These are phyloP conservation scores for Thraustotheca clavata DNA, from an alignment of 352 stramenopile genomes.

Conservation along the genomic window DNA sequence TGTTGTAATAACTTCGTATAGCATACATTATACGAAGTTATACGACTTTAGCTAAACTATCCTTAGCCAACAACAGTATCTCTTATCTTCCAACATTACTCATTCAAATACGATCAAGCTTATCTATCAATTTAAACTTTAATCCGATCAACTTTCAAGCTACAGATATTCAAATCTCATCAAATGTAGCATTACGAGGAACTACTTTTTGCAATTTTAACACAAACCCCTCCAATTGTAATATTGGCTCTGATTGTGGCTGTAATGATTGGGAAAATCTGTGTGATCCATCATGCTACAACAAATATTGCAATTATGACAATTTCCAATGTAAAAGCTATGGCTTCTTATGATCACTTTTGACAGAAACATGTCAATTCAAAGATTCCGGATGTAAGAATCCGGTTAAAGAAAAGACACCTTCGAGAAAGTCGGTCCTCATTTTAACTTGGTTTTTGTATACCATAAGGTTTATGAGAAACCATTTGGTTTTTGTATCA, in stretches of 20 bases:
- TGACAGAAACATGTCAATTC: not conserved
- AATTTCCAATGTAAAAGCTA: not conserved
- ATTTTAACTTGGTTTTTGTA: not conserved
- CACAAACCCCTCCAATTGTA: not conserved
- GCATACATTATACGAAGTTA: no score
- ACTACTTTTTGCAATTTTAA: not conserved
- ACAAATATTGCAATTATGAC: not conserved
- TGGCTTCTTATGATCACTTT: not conserved
- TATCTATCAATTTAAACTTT: not conserved
- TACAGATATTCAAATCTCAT: not conserved
- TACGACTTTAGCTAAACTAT: not conserved
- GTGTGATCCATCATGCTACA: constrained; percentile 9
- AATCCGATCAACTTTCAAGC: not conserved
- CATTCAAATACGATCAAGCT: not conserved
- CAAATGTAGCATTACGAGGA: not conserved
- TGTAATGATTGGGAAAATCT: not conserved
- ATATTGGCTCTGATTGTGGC: not conserved
- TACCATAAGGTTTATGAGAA: not conserved
- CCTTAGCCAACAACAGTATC: not conserved
- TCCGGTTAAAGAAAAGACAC: not conserved
- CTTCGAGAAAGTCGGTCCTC: not conserved
- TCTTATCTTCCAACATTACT: not conserved
- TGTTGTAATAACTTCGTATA: not conserved
- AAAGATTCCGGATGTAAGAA: not conserved
- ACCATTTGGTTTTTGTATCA: not conserved